phyloP scores from a whole-genome alignment of 2,329 filamentous ascomycete genomes.

The Aschersonia sp. region DNA sequence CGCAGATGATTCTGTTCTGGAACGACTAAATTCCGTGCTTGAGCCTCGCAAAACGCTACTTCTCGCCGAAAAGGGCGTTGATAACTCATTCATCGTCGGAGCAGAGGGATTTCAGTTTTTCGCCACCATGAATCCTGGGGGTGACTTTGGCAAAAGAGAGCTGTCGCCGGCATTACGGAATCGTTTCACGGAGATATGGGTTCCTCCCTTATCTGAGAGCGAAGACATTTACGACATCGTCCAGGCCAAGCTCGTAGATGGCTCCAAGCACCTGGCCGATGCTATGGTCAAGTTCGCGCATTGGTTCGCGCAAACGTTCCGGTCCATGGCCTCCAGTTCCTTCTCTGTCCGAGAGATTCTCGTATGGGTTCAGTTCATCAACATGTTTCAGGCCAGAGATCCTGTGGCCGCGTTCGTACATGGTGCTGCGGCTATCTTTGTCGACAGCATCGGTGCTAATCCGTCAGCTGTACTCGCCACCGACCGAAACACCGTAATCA shows the following conservation, averaged over 20 bases:
- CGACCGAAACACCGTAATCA: constrained; percentile 51
- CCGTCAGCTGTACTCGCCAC: constrained; percentile 74
- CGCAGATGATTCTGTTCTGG: constrained; percentile 91
- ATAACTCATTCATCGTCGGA: constrained; percentile 67
- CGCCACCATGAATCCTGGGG: constrained; percentile 97
- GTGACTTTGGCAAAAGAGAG: constrained; percentile 96
- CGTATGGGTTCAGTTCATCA: constrained; percentile 88
- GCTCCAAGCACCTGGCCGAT: constrained; percentile 41
- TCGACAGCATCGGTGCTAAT: constrained; percentile 90
- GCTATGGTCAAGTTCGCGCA: constrained; percentile 74
- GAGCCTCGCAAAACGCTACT: constrained; percentile 77
- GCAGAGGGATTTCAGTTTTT: constrained; percentile 81
- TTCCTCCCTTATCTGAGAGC: constrained; percentile 69
- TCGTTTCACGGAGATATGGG: constrained; percentile 98
- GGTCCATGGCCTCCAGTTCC: constrained; percentile 55
- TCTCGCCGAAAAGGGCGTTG: constrained; percentile 82
- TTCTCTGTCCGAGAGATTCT: constrained; percentile 89
- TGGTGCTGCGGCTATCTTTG: constrained; percentile 87
- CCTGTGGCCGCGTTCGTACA: constrained; percentile 45
- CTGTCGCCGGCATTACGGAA: constrained; percentile 89
- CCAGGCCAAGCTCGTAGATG: constrained; percentile 50
- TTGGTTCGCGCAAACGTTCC: constrained; percentile 82
- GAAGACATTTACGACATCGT: constrained; percentile 85
- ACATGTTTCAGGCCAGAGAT: constrained; percentile 40
- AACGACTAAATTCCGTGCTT: constrained; percentile 90